A percentile compares a stretch with the other conserved stretches of the same genome.
phyloP scores from a whole-genome alignment of 2,329 filamentous ascomycete species.

The Venturia aucupariae region DNA sequence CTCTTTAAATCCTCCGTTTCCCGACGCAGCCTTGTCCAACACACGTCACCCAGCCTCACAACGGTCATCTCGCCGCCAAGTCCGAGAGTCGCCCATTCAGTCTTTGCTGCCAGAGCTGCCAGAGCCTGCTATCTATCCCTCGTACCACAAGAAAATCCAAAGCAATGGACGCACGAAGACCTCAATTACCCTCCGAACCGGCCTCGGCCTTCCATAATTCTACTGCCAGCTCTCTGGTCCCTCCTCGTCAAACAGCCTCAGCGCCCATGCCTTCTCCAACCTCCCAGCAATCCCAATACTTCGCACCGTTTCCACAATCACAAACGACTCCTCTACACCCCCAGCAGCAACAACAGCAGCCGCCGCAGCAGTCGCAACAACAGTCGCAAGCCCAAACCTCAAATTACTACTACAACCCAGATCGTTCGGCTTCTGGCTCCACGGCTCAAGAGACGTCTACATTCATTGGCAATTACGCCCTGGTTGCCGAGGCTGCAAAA shows the following conservation, averaged over 20 bases:
- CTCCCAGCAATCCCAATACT: slow-evolving; percentile 12
- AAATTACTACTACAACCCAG: slow-evolving; percentile 22
- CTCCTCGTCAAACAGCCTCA: slow-evolving; percentile 20
- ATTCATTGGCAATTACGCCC: slow-evolving; percentile 71
- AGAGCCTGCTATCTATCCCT: background rate
- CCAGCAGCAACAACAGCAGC: slow-evolving; percentile 25
- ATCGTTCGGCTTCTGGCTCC: slow-evolving; percentile 25
- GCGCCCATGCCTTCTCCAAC: slow-evolving; percentile 16
- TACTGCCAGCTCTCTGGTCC: slow-evolving; percentile 22
- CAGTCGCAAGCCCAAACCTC: slow-evolving; percentile 20
- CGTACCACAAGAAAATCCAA: no score
- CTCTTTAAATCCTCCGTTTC: background rate
- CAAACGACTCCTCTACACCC: slow-evolving; percentile 21
- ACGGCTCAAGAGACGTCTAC: slow-evolving; percentile 40
- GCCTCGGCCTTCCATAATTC: slow-evolving; percentile 29
- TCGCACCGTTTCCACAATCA: slow-evolving; percentile 17
- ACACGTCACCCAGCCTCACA: background rate
- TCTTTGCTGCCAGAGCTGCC: background rate
- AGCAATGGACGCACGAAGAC: slow-evolving; percentile 6
- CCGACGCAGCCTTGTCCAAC: background rate
- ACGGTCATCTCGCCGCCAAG: background rate
- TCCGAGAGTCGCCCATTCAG: background rate
- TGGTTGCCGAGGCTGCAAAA: slow-evolving; percentile 88
- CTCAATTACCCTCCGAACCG: slow-evolving; percentile 15
- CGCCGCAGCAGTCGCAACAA: slow-evolving; percentile 21